Base-by-base conservation (phyloP, 345 rosid genomes). In the Salix viminalis region DNA sequence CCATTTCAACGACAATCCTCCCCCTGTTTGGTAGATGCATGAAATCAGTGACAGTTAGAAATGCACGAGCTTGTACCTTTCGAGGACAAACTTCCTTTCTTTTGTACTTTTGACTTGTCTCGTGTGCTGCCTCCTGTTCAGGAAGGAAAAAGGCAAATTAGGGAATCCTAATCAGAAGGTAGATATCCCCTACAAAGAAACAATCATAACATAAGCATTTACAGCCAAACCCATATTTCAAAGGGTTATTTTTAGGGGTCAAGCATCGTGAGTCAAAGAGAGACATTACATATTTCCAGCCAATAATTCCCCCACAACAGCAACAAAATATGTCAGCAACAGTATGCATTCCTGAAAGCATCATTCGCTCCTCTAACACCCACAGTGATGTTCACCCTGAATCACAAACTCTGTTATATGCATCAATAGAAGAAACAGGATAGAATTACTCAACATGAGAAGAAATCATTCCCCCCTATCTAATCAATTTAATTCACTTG, bases 251-350 rank as follows among this genome's bases (percentile, higher is more conserved):
- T 54, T 6, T 54, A 54, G 23, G 60, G 60, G 24, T 41, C 13
- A 41, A 41, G 44, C 44, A 41, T 41, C 12, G 44, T 41, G 44
- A 2, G 44, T 41, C 44, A 41, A 41, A 28, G 70, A 50, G 65
- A 65, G 69, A 65, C 78, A 70, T 70, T 90, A 92, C 98, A 54
- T 92, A 94, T 94, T 94, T 94, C 98, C 98, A 92, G 82, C 98
- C 98, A 77, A 92, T 89, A 67, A 86, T 89, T 75, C 90, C 96
- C 77, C 97, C 96, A 42, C 98, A 94, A 44, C 88, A 88, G 83
- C 98, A 94, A 81, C 98, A 94, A 87, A 85, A 94, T 56, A 89
- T 83, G 80, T 94, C 98, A 16, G 91, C 91, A 32, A 92, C 97
- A 2, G 94, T 92, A 50, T 94, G 96, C 88, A 90, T 66, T 68